A percentile compares a stretch with the other conserved stretches of the same genome.
Evolutionary conservation across 23 red algal species (phyloP).

Genomic region (Gracilaria gracilis): DNA sequence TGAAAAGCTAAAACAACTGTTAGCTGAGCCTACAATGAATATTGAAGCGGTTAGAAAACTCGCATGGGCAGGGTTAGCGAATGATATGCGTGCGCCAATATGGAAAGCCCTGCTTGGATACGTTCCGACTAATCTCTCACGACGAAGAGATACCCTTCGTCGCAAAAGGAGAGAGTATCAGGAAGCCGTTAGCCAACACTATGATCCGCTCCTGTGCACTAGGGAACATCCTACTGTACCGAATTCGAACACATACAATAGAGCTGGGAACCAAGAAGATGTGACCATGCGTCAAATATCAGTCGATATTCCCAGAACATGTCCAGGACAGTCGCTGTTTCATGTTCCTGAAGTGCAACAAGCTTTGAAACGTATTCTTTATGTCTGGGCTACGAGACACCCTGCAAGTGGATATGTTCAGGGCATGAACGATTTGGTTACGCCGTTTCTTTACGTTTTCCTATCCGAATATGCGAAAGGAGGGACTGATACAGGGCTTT

Average conservation of each 20-base stretch:
- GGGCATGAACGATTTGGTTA: conserved; percentile 97
- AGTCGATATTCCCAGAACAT: conserved; percentile 88
- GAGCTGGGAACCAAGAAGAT: conserved; percentile 68
- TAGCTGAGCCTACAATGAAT: conserved; percentile 42
- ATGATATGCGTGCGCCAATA: conserved; percentile 51
- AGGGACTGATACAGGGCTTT: conserved; percentile 5
- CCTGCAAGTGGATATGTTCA: conserved; percentile 97
- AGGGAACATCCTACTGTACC: conserved; percentile 19
- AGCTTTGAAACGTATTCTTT: conserved; percentile 84
- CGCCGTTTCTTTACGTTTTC: conserved; percentile 91
- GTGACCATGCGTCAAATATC: conserved; percentile 83
- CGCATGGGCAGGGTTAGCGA: conserved; percentile 85
- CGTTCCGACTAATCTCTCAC: conserved; percentile 57
- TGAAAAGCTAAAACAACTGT: conserved; percentile 40
- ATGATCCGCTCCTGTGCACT: conserved; percentile 11
- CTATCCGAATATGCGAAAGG: conserved; percentile 70
- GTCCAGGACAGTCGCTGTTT: conserved; percentile 82
- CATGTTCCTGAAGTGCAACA: conserved; percentile 79
- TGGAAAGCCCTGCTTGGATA: conserved; percentile 90
- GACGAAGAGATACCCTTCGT: conserved; percentile 62
- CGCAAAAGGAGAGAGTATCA: conserved; percentile 79
- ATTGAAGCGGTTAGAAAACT: conserved; percentile 50
- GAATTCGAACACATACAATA: conserved; percentile 41
- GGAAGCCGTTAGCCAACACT: conserved; percentile 74
- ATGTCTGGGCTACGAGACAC: conserved; percentile 93